These are phyloP conservation scores for Neltuma alba DNA, from an alignment of 306 rosid genomes.

Conservation along the genomic window DNA sequence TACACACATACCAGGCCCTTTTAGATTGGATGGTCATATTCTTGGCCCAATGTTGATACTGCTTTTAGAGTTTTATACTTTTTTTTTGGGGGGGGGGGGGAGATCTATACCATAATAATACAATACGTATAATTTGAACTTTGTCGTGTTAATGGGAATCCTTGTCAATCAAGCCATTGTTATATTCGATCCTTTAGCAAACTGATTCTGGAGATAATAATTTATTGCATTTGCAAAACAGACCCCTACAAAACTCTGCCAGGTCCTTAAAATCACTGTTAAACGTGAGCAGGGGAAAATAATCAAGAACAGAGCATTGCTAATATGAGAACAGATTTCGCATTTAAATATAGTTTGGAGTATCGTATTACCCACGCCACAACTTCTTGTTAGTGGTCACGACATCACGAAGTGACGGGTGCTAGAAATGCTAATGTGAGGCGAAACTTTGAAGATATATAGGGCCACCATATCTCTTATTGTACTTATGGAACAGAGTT, in stretches of 20 bases:
- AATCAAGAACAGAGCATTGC: not conserved
- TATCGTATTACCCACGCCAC: not conserved
- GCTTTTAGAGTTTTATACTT: not conserved
- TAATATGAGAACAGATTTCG: no score
- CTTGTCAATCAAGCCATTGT: no score
- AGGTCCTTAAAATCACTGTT: not conserved
- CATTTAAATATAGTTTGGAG: not conserved
- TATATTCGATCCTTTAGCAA: no score
- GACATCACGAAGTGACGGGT: not conserved
- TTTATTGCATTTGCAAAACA: no score
- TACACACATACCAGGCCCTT: not conserved
- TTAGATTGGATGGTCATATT: not conserved
- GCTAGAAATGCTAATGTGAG: not conserved
- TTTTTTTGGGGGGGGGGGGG: no score
- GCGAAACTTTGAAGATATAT: not conserved
- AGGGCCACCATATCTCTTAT: not conserved
- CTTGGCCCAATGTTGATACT: not conserved
- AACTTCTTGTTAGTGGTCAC: not conserved
- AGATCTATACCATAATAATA: no score
- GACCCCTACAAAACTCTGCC: not conserved
- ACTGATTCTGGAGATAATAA: no score
- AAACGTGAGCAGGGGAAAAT: not conserved
- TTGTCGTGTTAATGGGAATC: no score
- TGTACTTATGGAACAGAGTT: not conserved
- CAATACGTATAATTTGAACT: not conserved